Base-by-base conservation (phyloP, 129 eudicot genomes). In the Heracleum sosnowskyi region DNA sequence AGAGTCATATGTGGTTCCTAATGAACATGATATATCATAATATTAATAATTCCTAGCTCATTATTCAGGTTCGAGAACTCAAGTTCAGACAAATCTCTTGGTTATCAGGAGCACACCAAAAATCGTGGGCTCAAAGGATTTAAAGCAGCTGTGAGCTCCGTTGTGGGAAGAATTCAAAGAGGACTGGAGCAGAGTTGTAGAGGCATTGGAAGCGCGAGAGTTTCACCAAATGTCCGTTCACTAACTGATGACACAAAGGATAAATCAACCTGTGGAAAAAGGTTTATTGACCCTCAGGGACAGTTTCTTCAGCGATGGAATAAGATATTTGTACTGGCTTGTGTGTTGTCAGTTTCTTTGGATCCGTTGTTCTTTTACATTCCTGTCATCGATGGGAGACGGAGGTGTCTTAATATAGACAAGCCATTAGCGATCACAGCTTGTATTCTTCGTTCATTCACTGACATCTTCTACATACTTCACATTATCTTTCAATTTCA, bases 331-430 rank as follows among this genome's bases (percentile, higher is more conserved):
- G 87, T 93, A 26, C 28, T 89, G 53, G 69, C 85, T 31, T 86
- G 97, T 84, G 77, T 89, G 26, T 31, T 93, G 17, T 90, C 98
- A 2, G 89, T 91, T 33, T 86, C 94, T 9, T 73, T 91, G 73
- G 98, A 93, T 82, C 98, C 97, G 5, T 66, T 91, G 22, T 93
- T 93, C 89, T 88, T 93, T 78, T 93, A 93, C 91, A 83, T 89
- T 81, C 95, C 97, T 35, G 93, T 93, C 1, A 74, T 90, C 45
- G 88, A 91, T 76, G 75, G 76, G 13, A 9, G 24, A 3, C 26
- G 80, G 44, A 79, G 79, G 51, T 93, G 98, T 82, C 84, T 93
- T 1, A 77, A 73, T 47, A 17, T 89, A 76, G 97, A 93, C 83
- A 55, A 68, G 39, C 82, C 64, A 0, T 81, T 93, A 84, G 80